Base-by-base conservation (phyloP, 2,329 filamentous ascomycete genomes). In the Alternaria sp. region DNA sequence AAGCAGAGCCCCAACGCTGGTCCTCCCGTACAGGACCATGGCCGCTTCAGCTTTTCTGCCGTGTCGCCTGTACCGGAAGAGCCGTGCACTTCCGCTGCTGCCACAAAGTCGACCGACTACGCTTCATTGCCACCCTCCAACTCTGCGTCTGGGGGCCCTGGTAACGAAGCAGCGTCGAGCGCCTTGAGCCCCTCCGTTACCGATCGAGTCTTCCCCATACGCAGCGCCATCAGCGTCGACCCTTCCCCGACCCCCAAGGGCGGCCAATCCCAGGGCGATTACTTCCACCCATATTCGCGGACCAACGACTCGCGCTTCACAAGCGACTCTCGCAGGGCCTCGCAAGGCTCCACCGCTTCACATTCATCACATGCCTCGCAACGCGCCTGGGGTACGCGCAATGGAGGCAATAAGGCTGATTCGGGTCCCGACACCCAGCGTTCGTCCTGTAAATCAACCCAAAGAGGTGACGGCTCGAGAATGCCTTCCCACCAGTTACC, bases 131-230 rank as follows among this genome's bases (percentile, higher is more conserved):
- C 59, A 10, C 60, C 44, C 2, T 36, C 53, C 60, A 62, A 57
- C 41, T 23, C 58, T 36, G 60, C 61, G 4, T 51, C 66, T 23
- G 55, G 55, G 14, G 65, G 72, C 2, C 67, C 66, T 26, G 59
- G 56, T n/a, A 53, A 40, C 5, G 69, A 72, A 24, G 58, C 48
- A 14, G 44, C 64, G 13, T 42, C 40, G 24, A 74, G 69, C 40
- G 51, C 67, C 6, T 65, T 80, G 46, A 81, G 79, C 62, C 80
- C 80, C 17, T 74, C 72, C 37, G 67, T 77, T 4, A 72, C 79
- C 45, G 84, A 93, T 69, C 85, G 90, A 54, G 89, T 94, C 5
- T 94, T 91, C 56, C 91, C 91, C n/a, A 90, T 94, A 31, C 86
- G 90, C 48, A 93, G 90, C n/a, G 88, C 91, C 41, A 82, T 94